Conservation (phyloP, 306 rosid genomes). For the Sophora flavescens region DNA sequence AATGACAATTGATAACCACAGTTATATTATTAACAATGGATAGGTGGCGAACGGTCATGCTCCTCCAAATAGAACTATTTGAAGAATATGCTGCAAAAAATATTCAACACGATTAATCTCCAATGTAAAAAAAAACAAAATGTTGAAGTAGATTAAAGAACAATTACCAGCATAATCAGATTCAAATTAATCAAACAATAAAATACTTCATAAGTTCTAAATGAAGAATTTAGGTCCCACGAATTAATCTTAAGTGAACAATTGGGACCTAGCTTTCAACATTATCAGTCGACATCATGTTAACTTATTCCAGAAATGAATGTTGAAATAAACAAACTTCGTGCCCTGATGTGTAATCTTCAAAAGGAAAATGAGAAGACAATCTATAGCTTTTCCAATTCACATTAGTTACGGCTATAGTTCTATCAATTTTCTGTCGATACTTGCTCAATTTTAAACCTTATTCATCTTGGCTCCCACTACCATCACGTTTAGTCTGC, state of each 20-base stretch:
- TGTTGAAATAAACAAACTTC: constrained; percentile 25
- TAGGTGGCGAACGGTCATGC: too few species aligned
- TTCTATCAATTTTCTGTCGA: constrained; percentile 12
- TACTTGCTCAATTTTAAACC: constrained; percentile 17
- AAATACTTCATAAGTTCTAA: not conserved
- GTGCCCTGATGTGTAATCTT: not conserved
- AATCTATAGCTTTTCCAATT: not conserved
- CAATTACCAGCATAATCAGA: constrained; percentile 1
- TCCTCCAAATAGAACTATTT: too few species aligned
- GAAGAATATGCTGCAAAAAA: too few species aligned
- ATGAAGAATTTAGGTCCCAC: not conserved
- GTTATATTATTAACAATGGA: too few species aligned
- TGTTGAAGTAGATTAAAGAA: not conserved
- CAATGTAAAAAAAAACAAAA: not conserved
- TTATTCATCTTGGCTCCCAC: constrained; percentile 20
- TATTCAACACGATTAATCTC: not conserved
- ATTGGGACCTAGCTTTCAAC: not conserved
- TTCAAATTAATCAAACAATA: not conserved
- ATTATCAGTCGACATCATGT: constrained; percentile 13
- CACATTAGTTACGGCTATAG: not conserved
- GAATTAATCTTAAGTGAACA: not conserved
- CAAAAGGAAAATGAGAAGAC: constrained; percentile 23
- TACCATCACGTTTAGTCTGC: constrained; percentile 19
- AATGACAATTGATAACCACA: too few species aligned
- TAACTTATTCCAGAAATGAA: constrained; percentile 43